Percentiles rank a stretch among this genome's conserved stretches.
These are phyloP conservation scores for Candida quercuum DNA, from an alignment of 805 yeast genomes.

Conservation along the genomic window DNA sequence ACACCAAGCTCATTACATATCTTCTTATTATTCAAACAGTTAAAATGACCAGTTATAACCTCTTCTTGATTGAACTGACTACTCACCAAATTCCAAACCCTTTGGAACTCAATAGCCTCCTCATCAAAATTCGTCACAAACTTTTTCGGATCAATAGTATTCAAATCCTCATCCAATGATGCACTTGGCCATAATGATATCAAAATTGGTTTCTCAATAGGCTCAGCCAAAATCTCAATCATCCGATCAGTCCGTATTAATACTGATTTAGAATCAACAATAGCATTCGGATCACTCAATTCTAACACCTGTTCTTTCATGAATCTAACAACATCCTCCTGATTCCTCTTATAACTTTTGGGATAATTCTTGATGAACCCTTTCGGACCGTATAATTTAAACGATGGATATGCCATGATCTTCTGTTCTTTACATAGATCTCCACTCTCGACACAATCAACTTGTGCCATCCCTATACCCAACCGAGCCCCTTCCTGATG, in stretches of 20 bases:
- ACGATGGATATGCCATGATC: constrained; percentile 61
- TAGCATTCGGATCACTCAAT: constrained; percentile 31
- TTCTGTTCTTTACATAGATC: constrained; percentile 74
- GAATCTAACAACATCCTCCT: constrained; percentile 46
- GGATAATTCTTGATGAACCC: constrained; percentile 46
- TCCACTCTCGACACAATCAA: constrained; percentile 81
- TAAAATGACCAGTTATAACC: constrained; percentile 49
- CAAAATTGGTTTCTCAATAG: constrained; percentile 42
- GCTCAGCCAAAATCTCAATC: constrained; percentile 38
- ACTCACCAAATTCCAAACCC: constrained; percentile 53
- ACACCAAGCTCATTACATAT: constrained; percentile 52
- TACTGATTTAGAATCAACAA: constrained; percentile 37
- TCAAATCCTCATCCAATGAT: constrained; percentile 31
- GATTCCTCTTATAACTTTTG: constrained; percentile 36
- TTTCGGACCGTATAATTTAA: constrained; percentile 63
- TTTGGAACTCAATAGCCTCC: constrained; percentile 45
- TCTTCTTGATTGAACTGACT: constrained; percentile 35
- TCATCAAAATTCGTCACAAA: constrained; percentile 39
- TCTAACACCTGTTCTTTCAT: constrained; percentile 49
- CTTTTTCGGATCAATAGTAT: constrained; percentile 25
- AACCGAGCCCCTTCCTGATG: constrained; percentile 37
- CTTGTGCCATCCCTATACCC: constrained; percentile 60
- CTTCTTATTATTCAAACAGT: constrained; percentile 45
- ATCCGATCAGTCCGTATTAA: constrained; percentile 36
- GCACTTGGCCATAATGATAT: constrained; percentile 64